Conservation (phyloP, 2,329 filamentous ascomycete species). For the Raffaelea deltoideospora region DNA sequence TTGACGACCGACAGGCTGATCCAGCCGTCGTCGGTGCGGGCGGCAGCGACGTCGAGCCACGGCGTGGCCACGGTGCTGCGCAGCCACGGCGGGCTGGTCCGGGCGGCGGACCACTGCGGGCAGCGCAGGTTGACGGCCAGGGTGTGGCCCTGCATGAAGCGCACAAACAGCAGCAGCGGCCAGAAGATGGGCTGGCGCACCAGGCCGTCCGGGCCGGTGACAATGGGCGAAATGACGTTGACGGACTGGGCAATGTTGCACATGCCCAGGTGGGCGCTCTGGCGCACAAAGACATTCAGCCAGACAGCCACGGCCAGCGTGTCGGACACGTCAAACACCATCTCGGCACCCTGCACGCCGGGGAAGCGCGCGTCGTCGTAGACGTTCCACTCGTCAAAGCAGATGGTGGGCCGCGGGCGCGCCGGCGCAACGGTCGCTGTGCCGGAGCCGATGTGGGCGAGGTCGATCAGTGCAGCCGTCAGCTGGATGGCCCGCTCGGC, state of each 20-base stretch:
- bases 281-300: constrained; percentile 63
- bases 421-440: constrained; percentile 26
- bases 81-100: constrained; percentile 49
- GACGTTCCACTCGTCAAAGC: constrained; percentile 78
- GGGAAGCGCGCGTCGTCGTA: constrained; percentile 61
- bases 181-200: constrained; percentile 63
- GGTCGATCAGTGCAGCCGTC: constrained; percentile 51
- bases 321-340: constrained; percentile 59
- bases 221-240: constrained; percentile 63
- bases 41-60: constrained; percentile 54
- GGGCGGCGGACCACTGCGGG: constrained; percentile 20
- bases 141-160: constrained; percentile 59
- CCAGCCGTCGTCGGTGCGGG: constrained; percentile 39
- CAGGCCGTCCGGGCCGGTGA: constrained; percentile 51
- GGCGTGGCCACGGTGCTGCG: constrained; percentile 42
- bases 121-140: constrained; percentile 49
- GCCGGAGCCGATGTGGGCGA: constrained; percentile 47
- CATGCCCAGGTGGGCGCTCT: constrained; percentile 58
- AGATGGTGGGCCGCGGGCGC: constrained; percentile 38
- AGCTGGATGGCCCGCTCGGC: constrained; percentile 65
- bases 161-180: constrained; percentile 53
- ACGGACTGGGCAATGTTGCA: constrained; percentile 65
- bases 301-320: constrained; percentile 61
- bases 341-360: constrained; percentile 57
- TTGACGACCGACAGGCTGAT: constrained; percentile 61